Conservation (phyloP, 306 rosid species). For the Rosa rugosa region DNA sequence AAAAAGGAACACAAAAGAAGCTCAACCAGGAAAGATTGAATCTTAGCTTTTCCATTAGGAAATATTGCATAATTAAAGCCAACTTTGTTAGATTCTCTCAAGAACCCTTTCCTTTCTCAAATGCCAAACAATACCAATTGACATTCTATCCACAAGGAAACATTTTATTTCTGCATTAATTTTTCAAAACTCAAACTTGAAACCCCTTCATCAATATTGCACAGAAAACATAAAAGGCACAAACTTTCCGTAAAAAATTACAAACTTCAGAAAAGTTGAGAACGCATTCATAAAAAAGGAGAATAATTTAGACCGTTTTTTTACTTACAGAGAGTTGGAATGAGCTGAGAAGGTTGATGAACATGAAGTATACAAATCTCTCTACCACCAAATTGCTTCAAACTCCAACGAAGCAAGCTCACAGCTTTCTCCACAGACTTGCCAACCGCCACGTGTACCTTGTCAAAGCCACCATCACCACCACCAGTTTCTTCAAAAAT, state of each 20-base stretch:
- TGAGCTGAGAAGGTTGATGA: slow-evolving; percentile 63
- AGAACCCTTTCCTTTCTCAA: slow-evolving; percentile 6
- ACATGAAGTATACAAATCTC: slow-evolving; percentile 63
- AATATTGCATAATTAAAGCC: not conserved
- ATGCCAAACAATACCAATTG: slow-evolving; percentile 5
- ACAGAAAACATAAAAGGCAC: not conserved
- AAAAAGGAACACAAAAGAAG: not conserved
- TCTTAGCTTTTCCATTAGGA: not conserved
- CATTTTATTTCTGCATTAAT: too few relatives aligned
- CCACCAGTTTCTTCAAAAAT: slow-evolving; percentile 27
- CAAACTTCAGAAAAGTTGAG: not conserved
- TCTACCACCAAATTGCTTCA: slow-evolving; percentile 36
- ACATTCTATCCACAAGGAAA: not conserved
- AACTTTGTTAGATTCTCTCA: not conserved
- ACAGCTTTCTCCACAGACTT: slow-evolving; percentile 54
- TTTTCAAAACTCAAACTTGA: not conserved
- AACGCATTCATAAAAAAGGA: not conserved
- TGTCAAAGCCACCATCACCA: slow-evolving; percentile 10
- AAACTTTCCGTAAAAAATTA: not conserved
- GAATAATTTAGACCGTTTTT: not conserved
- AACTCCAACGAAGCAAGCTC: slow-evolving; percentile 66
- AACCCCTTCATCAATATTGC: not conserved
- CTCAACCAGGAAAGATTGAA: not conserved
- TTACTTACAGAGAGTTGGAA: slow-evolving; percentile 71
- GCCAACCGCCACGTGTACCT: slow-evolving; percentile 68